These are phyloP conservation scores for Phialocephala sp. DNA, from an alignment of 2,329 filamentous ascomycete genomes.

Conservation along the genomic window DNA sequence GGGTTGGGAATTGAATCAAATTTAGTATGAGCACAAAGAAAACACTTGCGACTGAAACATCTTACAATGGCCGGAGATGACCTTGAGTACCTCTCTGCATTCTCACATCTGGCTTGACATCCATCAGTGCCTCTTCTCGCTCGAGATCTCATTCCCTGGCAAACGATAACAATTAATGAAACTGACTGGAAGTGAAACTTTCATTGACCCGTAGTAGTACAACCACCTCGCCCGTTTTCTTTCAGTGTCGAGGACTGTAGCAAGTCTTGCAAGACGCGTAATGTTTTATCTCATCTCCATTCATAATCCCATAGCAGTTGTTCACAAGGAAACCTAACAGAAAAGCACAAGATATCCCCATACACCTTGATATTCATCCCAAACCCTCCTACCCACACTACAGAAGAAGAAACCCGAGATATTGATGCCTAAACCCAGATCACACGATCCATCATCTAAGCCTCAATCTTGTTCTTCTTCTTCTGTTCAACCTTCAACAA, in stretches of 20 bases:
- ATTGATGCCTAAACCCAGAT: constrained; percentile 23
- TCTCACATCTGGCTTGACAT: neutral
- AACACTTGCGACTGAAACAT: neutral
- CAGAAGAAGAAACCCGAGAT: constrained; percentile 20
- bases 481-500: constrained; percentile 96
- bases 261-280: constrained; percentile 24
- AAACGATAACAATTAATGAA: neutral
- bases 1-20: neutral
- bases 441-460: constrained; percentile 36
- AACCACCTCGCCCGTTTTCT: constrained; percentile 14
- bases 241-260: constrained; percentile 5
- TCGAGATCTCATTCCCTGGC: neutral
- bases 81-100: neutral
- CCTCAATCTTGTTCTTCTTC: constrained; percentile 68
- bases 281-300: constrained; percentile 24
- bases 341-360: constrained; percentile 30
- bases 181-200: constrained; percentile 11
- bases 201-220: constrained; percentile 27
- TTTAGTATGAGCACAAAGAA: constrained; percentile 10
- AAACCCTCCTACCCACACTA: constrained; percentile 19
- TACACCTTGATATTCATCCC: constrained; percentile 33
- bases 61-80: neutral
- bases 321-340: constrained; percentile 19
- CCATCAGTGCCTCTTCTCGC: neutral
- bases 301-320: constrained; percentile 29